A percentile compares a stretch with the other conserved stretches of the same genome.
These are phyloP conservation scores for Hypoxylon sp. DNA, from an alignment of 2,329 filamentous ascomycete genomes.

Conservation along the genomic window DNA sequence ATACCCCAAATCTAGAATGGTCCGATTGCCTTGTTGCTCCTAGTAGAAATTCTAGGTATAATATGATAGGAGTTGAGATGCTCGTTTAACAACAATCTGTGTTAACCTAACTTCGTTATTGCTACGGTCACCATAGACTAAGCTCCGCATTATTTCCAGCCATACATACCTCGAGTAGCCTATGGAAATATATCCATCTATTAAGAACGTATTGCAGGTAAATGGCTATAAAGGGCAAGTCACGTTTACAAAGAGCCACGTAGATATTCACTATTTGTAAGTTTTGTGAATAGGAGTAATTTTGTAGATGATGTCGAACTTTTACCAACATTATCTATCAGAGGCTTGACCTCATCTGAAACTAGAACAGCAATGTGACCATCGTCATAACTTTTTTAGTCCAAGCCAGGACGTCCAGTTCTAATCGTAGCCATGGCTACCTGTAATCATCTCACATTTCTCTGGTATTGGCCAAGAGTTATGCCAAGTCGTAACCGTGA, in stretches of 20 bases:
- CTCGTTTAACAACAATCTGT: background rate
- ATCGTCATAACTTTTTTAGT: slow-evolving; percentile 49
- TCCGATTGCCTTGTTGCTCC: background rate
- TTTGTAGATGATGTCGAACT: slow-evolving; percentile 36
- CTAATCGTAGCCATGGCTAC: slow-evolving; percentile 48
- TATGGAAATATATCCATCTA: background rate
- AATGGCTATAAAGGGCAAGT: no score
- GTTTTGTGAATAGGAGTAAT: background rate
- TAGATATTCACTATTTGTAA: background rate
- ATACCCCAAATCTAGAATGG: background rate
- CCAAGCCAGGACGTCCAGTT: slow-evolving; percentile 51
- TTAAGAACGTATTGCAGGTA: no score
- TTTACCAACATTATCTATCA: slow-evolving; percentile 45
- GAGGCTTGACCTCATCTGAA: slow-evolving; percentile 30
- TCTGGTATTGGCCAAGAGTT: slow-evolving; percentile 44
- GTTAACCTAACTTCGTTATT: background rate
- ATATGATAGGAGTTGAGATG: background rate
- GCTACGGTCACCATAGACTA: background rate
- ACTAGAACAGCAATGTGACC: slow-evolving; percentile 34
- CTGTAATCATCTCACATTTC: slow-evolving; percentile 43
- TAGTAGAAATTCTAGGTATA: background rate
- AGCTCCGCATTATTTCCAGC: background rate
- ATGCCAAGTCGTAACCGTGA: slow-evolving; percentile 52
- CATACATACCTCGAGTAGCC: background rate
- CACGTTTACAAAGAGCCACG: background rate